phyloP scores from a whole-genome alignment of 2,329 filamentous ascomycete genomes.

The Aspergillus bombycis region DNA sequence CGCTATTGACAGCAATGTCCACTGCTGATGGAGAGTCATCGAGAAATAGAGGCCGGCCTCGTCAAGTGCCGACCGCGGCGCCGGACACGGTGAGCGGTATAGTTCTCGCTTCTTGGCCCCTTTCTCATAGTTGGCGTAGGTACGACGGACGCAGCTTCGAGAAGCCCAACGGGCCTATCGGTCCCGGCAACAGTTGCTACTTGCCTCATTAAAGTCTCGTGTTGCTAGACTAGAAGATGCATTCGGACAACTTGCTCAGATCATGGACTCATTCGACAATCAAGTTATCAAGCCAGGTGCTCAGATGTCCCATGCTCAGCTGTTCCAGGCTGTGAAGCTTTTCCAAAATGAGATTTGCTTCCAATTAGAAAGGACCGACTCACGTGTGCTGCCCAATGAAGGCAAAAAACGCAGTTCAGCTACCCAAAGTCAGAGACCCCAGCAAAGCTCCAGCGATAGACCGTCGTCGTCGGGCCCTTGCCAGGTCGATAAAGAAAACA shows the following conservation, averaged over 20 bases:
- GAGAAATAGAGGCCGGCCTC: not conserved
- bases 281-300: conserved; percentile 1
- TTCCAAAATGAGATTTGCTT: not conserved
- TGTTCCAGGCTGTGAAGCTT: not conserved
- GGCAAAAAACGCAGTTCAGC: not conserved
- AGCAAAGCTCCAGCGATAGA: not conserved
- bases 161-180: conserved; percentile 6
- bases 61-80: not conserved
- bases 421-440: not conserved
- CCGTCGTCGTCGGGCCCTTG: not conserved
- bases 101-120: not conserved
- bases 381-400: not conserved
- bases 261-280: not conserved
- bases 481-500: not conserved
- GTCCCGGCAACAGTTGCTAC: not conserved
- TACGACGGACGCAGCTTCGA: conserved; percentile 2
- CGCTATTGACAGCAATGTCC: not conserved
- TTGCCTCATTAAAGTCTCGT: not conserved
- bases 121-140: conserved; percentile 4
- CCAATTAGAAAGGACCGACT: not conserved
- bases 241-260: not conserved
- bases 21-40: not conserved
- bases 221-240: not conserved
- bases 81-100: conserved; percentile 1
- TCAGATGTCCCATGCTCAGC: conserved; percentile 1